phyloP scores from a whole-genome alignment of 306 rosid species.

The Corylus heterophylla region DNA sequence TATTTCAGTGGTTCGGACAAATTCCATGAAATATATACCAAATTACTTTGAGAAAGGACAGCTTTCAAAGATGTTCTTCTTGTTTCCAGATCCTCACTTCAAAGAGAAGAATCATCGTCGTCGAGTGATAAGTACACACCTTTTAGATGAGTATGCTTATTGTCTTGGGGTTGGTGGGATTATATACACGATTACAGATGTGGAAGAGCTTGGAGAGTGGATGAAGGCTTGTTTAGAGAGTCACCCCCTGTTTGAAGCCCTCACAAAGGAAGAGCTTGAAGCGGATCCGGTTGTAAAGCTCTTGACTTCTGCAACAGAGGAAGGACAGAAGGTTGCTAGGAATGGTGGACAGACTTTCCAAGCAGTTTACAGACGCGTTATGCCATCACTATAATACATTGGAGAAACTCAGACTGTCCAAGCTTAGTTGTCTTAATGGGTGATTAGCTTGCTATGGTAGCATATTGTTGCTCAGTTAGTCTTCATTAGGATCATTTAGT shows the following conservation, averaged over 20 bases:
- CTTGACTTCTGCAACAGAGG: conserved; percentile 80
- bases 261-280: conserved; percentile 69
- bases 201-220: conserved; percentile 97
- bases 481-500: not conserved
- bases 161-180: conserved; percentile 73
- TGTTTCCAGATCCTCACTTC: conserved; percentile 98
- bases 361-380: conserved; percentile 74
- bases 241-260: conserved; percentile 86
- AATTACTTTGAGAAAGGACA: conserved; percentile 87
- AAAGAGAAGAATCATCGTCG: conserved; percentile 98
- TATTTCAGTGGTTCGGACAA: conserved; percentile 82
- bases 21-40: conserved; percentile 96
- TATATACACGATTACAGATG: conserved; percentile 89
- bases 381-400: conserved; percentile 41
- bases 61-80: conserved; percentile 88
- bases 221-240: conserved; percentile 83
- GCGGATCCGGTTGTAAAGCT: conserved; percentile 80
- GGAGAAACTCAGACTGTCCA: conserved; percentile 21
- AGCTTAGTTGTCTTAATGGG: not conserved
- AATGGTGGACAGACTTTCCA: conserved; percentile 85
- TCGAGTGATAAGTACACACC: conserved; percentile 79
- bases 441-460: not conserved
- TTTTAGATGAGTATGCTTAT: conserved; percentile 93
- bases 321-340: conserved; percentile 97
- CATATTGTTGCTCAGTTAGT: not conserved